Evolutionary conservation across 306 rosid species (phyloP), one percentile per base, ranked within the genome.

Genomic region (Citrullus amarus): DNA sequence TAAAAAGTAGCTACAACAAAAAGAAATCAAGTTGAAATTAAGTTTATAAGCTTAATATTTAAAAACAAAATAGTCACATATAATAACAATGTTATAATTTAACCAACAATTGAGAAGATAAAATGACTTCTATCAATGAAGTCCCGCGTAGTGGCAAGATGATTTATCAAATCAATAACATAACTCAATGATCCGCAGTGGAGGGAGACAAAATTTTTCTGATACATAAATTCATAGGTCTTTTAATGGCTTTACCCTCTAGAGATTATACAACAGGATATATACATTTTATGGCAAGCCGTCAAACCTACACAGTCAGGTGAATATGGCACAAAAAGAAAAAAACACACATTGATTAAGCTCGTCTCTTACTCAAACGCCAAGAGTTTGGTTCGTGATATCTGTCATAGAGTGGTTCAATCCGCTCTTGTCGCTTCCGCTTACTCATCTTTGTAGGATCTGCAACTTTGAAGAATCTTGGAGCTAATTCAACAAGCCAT

Each of bases 381-480:
- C 98, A 93, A 16, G 98, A 93, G 76, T 93, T 93, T 13, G 98
- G 98, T 85, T 93, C 96, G 2, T 93, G 94, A 85, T 93, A 91
- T 88, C 98, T 85, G 62, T 93, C 98, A 79, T 91, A 93, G 39
- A 90, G 90, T 34, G 93, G 96, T 76, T 86, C 93, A 7, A 90
- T 87, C 14, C 96, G 92, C 80, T 93, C 97, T 75, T 87, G 97
- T n/a, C 91, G 86, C 85, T 93, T 93, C 25, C 93, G 86, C 83
- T 88, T 93, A 86, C 90, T 91, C 91, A 90, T 87, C 86, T 90
- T 91, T 25, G 96, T 86, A 78, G 93, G 97, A 82, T 89, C 90
- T 66, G 96, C 79, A 6, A 81, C 98, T 86, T 91, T 91, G 85
- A 91, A 91, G 84, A 86, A 93, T 76, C 98, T 83, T 5, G 96